Percentiles rank a stretch among this genome's conserved stretches.
These are phyloP conservation scores for Amniculicola lignicola DNA, from an alignment of 495 filamentous ascomycete species.

Conservation along the genomic window DNA sequence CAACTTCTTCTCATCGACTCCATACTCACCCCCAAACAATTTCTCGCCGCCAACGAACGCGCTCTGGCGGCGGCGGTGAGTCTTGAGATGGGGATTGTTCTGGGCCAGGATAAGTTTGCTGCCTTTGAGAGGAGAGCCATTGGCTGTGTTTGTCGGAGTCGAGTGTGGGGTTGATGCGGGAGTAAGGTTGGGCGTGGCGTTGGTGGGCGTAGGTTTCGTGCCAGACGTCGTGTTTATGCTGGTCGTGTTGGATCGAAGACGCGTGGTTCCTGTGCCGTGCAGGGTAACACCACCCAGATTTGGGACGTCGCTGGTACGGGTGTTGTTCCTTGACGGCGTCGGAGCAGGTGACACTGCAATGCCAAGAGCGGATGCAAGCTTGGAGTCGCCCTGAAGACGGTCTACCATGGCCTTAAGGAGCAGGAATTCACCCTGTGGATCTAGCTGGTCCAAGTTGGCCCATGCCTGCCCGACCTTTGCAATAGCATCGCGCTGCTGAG, in stretches of 20 bases:
- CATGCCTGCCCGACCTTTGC: conserved; percentile 78
- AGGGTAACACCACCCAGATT: conserved; percentile 22
- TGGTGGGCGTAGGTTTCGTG: background rate
- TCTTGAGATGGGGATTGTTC: conserved; percentile 81
- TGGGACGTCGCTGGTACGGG: conserved; percentile 14
- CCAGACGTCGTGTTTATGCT: background rate
- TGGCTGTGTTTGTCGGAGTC: conserved; percentile 10
- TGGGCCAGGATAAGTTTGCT: conserved; percentile 72
- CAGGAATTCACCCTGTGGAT: conserved; percentile 87
- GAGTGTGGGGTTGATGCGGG: conserved; percentile 3
- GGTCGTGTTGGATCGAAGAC: conserved; percentile 24
- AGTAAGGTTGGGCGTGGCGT: background rate
- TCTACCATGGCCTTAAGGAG: conserved; percentile 70
- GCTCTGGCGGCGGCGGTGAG: conserved; percentile 62
- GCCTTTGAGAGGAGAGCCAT: conserved; percentile 34
- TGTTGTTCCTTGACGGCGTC: conserved; percentile 22
- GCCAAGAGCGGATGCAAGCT: conserved; percentile 38
- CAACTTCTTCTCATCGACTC: conserved; percentile 48
- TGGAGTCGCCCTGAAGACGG: conserved; percentile 48
- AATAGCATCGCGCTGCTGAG: conserved; percentile 75
- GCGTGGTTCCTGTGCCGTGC: conserved; percentile 24
- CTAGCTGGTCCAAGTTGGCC: conserved; percentile 75
- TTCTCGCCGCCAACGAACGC: conserved; percentile 45
- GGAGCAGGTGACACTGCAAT: conserved; percentile 29
- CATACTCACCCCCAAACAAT: conserved; percentile 23